Conservation (phyloP, 2,329 filamentous ascomycete species). For the Aspergillus versicolor region DNA sequence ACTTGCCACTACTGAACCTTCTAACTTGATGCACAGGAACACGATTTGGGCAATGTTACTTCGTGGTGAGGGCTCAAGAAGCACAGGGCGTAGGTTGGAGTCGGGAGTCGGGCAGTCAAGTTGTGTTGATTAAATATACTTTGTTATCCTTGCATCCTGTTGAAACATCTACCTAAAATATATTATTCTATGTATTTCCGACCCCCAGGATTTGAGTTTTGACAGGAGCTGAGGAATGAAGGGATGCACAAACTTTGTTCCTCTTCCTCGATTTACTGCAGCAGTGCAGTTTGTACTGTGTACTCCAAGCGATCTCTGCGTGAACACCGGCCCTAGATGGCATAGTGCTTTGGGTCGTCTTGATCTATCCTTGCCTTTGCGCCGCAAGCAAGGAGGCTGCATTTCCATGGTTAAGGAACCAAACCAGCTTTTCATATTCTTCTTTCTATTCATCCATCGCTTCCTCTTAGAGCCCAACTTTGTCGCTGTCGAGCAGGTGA, state of each 20-base stretch:
- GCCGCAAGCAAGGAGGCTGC: not conserved
- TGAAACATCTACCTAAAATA: not conserved
- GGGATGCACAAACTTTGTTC: not conserved
- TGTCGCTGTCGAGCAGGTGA: not conserved
- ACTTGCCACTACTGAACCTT: not conserved
- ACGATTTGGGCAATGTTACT: slow-evolving; percentile 38
- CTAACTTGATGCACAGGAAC: slow-evolving; percentile 28
- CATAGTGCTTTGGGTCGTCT: not conserved
- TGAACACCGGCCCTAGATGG: no score
- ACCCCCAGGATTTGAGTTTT: no score
- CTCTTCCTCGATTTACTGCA: no score
- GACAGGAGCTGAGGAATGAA: not conserved
- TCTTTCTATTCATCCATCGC: not conserved
- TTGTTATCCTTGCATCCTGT: not conserved
- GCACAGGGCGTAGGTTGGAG: not conserved
- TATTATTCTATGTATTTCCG: no score
- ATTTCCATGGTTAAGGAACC: not conserved
- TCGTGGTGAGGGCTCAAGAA: slow-evolving; percentile 23
- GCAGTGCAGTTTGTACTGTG: no score
- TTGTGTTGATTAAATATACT: not conserved
- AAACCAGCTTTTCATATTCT: not conserved
- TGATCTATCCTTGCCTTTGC: not conserved
- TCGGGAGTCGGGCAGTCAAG: slow-evolving; percentile 3
- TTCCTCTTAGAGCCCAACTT: not conserved
- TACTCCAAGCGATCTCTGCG: no score